phyloP scores from a whole-genome alignment of 495 filamentous ascomycete genomes.

The Xylaria scruposa region DNA sequence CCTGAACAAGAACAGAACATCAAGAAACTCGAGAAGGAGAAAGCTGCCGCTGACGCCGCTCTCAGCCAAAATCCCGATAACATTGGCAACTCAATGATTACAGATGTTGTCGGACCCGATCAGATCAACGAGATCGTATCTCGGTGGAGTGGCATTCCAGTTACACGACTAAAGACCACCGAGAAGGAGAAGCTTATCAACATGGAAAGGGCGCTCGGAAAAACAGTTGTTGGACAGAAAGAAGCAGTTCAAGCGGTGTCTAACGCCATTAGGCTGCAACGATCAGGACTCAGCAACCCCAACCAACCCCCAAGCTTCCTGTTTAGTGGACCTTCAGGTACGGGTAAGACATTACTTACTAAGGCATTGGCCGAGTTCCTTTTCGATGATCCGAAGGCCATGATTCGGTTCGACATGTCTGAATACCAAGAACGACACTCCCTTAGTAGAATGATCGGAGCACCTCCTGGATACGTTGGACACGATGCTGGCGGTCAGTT shows the following conservation, averaged over 20 bases:
- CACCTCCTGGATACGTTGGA: slow-evolving; percentile 95
- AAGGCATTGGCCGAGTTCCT: slow-evolving; percentile 97
- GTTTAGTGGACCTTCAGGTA: slow-evolving; percentile 97
- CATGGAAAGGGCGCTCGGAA: slow-evolving; percentile 86
- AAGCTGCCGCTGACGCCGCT: slow-evolving; percentile 76
- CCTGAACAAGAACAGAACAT: slow-evolving; percentile 87
- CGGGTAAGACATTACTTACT: slow-evolving; percentile 94
- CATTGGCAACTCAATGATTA: slow-evolving; percentile 71
- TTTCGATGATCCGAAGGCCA: slow-evolving; percentile 95
- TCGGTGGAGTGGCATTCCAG: slow-evolving; percentile 95
- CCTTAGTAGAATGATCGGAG: slow-evolving; percentile 95
- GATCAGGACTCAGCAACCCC: slow-evolving; percentile 90
- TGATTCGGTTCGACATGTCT: slow-evolving; percentile 99
- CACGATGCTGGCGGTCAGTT: slow-evolving; percentile 96
- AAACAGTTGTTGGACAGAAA: slow-evolving; percentile 89
- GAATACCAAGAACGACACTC: slow-evolving; percentile 99
- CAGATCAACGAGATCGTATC: slow-evolving; percentile 99
- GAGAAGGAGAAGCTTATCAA: slow-evolving; percentile 96
- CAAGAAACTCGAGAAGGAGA: slow-evolving; percentile 78
- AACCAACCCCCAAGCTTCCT: slow-evolving; percentile 97
- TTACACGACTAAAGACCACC: slow-evolving; percentile 89
- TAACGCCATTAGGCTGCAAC: slow-evolving; percentile 92
- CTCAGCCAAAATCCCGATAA: slow-evolving; percentile 66
- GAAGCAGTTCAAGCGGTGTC: slow-evolving; percentile 94
- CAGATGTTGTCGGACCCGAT: slow-evolving; percentile 93